Percentiles rank a stretch among this genome's conserved stretches.
These are phyloP conservation scores for Penicillium hordei DNA, from an alignment of 2,329 filamentous ascomycete species.

Conservation along the genomic window DNA sequence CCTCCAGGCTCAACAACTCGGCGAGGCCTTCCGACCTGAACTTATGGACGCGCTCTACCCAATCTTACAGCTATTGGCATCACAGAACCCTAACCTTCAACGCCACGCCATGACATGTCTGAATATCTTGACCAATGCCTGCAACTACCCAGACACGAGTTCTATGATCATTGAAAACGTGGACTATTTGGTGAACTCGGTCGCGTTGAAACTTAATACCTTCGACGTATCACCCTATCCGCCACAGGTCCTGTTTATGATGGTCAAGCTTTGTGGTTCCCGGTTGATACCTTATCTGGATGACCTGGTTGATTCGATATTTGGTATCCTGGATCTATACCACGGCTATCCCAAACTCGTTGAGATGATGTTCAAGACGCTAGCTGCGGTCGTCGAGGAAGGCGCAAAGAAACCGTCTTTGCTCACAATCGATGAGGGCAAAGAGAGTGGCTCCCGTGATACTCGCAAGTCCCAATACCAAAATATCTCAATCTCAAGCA, in stretches of 20 bases:
- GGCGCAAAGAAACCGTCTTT: constrained; percentile 60
- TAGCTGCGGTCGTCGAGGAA: constrained; percentile 81
- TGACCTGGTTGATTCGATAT: constrained; percentile 86
- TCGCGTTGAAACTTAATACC: constrained; percentile 83
- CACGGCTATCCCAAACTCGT: constrained; percentile 89
- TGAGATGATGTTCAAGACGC: constrained; percentile 77
- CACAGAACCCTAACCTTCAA: constrained; percentile 65
- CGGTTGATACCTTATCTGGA: constrained; percentile 82
- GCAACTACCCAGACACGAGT: constrained; percentile 71
- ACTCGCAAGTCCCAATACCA: constrained; percentile 34
- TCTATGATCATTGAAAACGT: constrained; percentile 85
- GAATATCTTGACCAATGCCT: constrained; percentile 73
- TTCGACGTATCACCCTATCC: constrained; percentile 91
- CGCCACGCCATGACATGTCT: constrained; percentile 80
- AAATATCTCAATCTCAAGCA: constrained; percentile 32
- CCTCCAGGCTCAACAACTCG: constrained; percentile 68
- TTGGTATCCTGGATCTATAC: constrained; percentile 89
- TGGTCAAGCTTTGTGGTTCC: constrained; percentile 83
- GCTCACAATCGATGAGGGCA: constrained; percentile 45
- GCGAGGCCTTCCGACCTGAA: constrained; percentile 72
- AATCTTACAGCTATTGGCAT: constrained; percentile 82
- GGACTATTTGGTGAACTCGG: constrained; percentile 93
- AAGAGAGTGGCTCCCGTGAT: constrained; percentile 23
- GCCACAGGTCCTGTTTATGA: constrained; percentile 88
- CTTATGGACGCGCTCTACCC: constrained; percentile 91